Evolutionary conservation across 805 yeast genomes (phyloP), one percentile per base, ranked within the genome.

Genomic region (Candida golubevii): DNA sequence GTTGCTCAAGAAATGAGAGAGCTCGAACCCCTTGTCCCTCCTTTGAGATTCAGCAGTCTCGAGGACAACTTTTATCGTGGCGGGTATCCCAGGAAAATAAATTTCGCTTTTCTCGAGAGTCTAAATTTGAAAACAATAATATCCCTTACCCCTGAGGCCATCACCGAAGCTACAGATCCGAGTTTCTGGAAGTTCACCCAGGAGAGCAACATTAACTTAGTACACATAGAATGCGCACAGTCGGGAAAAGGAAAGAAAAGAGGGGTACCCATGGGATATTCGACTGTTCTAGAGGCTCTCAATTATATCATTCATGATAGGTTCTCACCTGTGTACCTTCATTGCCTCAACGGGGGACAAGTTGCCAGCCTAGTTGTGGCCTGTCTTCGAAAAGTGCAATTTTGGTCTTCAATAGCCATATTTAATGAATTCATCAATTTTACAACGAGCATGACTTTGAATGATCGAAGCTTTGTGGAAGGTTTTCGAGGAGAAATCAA

Each of bases 351-450:
- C 58, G 98, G 97, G 0, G 89, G 95, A 8, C 89, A 88, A 51
- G 84, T 87, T 2, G 87, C 96, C 0, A 79, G 91, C 23, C 68
- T 93, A 37, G 80, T 88, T 1, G 77, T 91, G 23, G 98, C 97
- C 4, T 89, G 97, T 60, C 66, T 89, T 33, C 66, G 99, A 31
- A 86, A 86, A 53, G 66, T 86, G 14, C 85, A 88, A 26, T 80
- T 84, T 54, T 93, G 99, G 99, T 83, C 93, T 8, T 77, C 86
- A 7, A 87, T 88, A 3, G 83, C 97, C 0, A 89, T 91, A 11
- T 80, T 86, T 55, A 87, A 83, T 50, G 99, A 91, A 65, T 90
- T 85, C 56, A 75, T 85, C 35, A 79, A 82, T 44, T 90, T 79
- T 61, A 78, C 90, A 8, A 82, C 87, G 12, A 82, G 83, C 41